These are phyloP conservation scores for Geranium rotundifolium DNA, from an alignment of 345 rosid species.

Conservation along the genomic window DNA sequence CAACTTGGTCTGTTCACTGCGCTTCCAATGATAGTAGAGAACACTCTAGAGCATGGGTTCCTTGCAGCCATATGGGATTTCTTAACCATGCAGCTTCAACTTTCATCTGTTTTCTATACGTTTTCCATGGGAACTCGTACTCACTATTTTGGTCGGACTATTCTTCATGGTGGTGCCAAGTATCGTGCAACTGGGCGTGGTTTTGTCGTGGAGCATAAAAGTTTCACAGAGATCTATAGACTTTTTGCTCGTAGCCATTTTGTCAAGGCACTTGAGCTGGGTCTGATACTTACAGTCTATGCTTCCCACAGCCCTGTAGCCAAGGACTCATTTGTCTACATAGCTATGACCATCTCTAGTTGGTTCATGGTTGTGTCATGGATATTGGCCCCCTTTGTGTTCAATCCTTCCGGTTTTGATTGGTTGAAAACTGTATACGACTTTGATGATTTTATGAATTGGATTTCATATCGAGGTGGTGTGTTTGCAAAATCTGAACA, in stretches of 20 bases:
- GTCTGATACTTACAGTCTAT: slow-evolving; percentile 63
- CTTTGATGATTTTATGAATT: slow-evolving; percentile 81
- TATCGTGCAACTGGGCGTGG: slow-evolving; percentile 97
- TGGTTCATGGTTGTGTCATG: slow-evolving; percentile 81
- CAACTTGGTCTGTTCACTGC: slow-evolving; percentile 94
- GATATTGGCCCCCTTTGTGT: slow-evolving; percentile 77
- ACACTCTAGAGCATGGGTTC: slow-evolving; percentile 88
- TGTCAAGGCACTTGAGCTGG: slow-evolving; percentile 78
- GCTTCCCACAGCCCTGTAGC: slow-evolving; percentile 72
- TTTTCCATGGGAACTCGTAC: slow-evolving; percentile 96
- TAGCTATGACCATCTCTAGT: slow-evolving; percentile 74
- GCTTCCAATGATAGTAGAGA: slow-evolving; percentile 95
- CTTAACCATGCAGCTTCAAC: slow-evolving; percentile 91
- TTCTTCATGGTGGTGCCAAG: slow-evolving; percentile 96
- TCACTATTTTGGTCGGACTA: slow-evolving; percentile 90
- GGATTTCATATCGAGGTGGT: slow-evolving; percentile 83
- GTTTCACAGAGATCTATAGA: slow-evolving; percentile 79
- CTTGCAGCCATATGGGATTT: slow-evolving; percentile 92
- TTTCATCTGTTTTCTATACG: slow-evolving; percentile 88
- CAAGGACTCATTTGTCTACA: slow-evolving; percentile 62
- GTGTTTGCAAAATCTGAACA: slow-evolving; percentile 81
- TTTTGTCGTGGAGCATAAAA: slow-evolving; percentile 91
- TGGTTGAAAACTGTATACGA: slow-evolving; percentile 89
- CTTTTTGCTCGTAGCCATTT: slow-evolving; percentile 85
- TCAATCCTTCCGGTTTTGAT: slow-evolving; percentile 93